Evolutionary conservation across 2,329 filamentous ascomycete species (phyloP).

Genomic region (Thelonectria rubi): DNA sequence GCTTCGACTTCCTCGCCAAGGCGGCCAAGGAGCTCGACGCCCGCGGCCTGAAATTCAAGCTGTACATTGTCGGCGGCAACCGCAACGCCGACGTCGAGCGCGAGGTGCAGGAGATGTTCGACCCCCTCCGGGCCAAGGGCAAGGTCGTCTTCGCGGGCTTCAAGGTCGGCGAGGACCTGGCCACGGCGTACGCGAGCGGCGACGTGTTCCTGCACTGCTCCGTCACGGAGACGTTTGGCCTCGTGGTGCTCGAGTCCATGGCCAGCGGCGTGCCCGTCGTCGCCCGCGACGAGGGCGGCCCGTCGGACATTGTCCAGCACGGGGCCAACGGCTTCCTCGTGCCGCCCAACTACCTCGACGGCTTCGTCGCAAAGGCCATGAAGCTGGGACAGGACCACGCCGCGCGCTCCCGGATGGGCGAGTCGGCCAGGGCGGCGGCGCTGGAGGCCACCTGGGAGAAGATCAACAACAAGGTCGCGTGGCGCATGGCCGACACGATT

Average conservation of each 20-base stretch:
- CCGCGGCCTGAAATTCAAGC: slow-evolving; percentile 66
- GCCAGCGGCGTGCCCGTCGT: slow-evolving; percentile 75
- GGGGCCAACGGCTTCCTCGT: slow-evolving; percentile 69
- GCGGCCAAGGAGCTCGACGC: slow-evolving; percentile 63
- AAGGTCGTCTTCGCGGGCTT: slow-evolving; percentile 74
- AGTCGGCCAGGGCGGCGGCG: slow-evolving; percentile 62
- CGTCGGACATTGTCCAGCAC: slow-evolving; percentile 71
- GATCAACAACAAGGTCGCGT: slow-evolving; percentile 75
- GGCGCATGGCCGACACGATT: slow-evolving; percentile 67
- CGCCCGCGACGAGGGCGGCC: slow-evolving; percentile 74
- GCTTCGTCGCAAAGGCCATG: slow-evolving; percentile 64
- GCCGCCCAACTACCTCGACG: slow-evolving; percentile 65
- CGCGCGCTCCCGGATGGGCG: slow-evolving; percentile 57
- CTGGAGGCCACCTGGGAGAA: slow-evolving; percentile 75
- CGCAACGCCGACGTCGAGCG: slow-evolving; percentile 69
- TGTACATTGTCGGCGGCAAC: slow-evolving; percentile 75
- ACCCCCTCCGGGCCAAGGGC: slow-evolving; percentile 55
- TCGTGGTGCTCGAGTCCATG: slow-evolving; percentile 77
- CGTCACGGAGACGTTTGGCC: slow-evolving; percentile 75
- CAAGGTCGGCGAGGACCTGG: slow-evolving; percentile 67
- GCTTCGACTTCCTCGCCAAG: slow-evolving; percentile 72
- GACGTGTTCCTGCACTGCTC: slow-evolving; percentile 78
- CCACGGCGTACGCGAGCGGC: slow-evolving; percentile 72
- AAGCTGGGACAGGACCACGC: slow-evolving; percentile 56
- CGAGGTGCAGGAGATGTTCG: slow-evolving; percentile 69